Base-by-base conservation (phyloP, 2,329 filamentous ascomycete species). In the Sclerotinia nivalis region DNA sequence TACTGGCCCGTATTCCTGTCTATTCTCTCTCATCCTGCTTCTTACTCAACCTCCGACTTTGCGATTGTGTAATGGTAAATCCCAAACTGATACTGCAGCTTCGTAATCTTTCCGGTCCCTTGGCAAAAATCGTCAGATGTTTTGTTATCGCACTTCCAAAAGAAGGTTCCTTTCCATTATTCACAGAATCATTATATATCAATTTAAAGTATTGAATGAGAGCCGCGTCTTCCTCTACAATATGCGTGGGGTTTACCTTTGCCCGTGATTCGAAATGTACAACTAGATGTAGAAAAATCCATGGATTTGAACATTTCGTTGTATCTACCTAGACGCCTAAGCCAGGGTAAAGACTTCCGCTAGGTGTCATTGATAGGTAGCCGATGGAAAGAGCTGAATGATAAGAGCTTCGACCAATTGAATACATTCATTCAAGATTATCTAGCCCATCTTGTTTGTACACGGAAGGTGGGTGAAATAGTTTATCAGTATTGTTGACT, bases 391-490 rank as follows among this genome's bases (percentile, higher is more conserved):
- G 55, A 64, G 31, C 50, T 49, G 28, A 69, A 49, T 73, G 73
- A 73, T 74, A 73, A 73, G 73, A 74, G 72, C 73, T 73, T 71
- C 45, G 55, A 50, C 73, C 65, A 74, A 72, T 74, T 34, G 71
- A 31, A 9, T 9, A 12, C 34, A 22, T 8, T 28, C 18, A 56
- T 69, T 60, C 58, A 20, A 28, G 37, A 52, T 47, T 34, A 28
- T 37, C 28, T 34, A 15, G 25, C 28, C 4, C 45, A 15, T 66
- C 28, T 47, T 18, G 18, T 10, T 28, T 25, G 28, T 68, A 64
- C 40, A 50, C 52, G 37, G 55, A 67, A 58, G 43, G 66, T 64
- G 56, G 60, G 55, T 37, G 34, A 22, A 31, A 43, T 49, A 49
- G 20, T 49, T 28, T 62, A 49, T 62, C 54, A 55, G 52, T 20